phyloP scores from a whole-genome alignment of 106 monocot genomes.

The Dioscorea dumetorum region DNA sequence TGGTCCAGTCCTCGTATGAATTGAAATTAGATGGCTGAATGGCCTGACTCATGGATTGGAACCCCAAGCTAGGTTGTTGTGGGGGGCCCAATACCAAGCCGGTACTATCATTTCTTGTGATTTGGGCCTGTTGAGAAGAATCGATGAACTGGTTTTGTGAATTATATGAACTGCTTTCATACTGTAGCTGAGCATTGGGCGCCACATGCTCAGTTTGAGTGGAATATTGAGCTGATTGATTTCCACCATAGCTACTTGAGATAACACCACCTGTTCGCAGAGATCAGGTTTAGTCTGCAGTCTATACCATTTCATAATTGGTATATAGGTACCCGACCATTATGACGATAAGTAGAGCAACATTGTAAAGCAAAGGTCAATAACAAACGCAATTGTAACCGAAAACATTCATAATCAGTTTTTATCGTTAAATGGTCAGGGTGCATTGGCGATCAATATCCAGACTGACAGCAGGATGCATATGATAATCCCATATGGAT shows the following conservation, averaged over 20 bases:
- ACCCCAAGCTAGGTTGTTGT: conserved; percentile 13
- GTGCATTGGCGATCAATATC: too few species aligned
- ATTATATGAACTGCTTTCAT: conserved; percentile 18
- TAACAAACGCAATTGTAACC: too few species aligned
- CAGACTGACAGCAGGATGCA: too few species aligned
- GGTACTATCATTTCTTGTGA: conserved; percentile 17
- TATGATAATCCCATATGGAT: too few species aligned
- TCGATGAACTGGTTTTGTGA: conserved; percentile 18
- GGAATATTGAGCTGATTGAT: conserved; percentile 12
- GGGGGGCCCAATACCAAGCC: conserved; percentile 24
- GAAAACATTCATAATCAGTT: too few species aligned
- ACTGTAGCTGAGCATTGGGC: conserved; percentile 3
- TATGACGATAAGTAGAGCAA: too few species aligned
- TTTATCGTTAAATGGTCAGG: too few species aligned
- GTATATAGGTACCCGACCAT: too few species aligned
- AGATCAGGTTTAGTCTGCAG: not conserved
- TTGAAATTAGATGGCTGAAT: conserved; percentile 10
- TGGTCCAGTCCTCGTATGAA: conserved; percentile 24
- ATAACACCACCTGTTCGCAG: conserved; percentile 3
- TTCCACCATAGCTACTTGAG: conserved; percentile 13
- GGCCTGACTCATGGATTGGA: conserved; percentile 10
- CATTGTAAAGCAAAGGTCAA: too few species aligned
- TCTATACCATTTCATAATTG: too few species aligned
- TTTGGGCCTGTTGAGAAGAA: conserved; percentile 15
- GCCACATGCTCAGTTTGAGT: too few species aligned